Evolutionary conservation across 345 rosid species (phyloP).

Genomic region (Mallotus nudiflorus): DNA sequence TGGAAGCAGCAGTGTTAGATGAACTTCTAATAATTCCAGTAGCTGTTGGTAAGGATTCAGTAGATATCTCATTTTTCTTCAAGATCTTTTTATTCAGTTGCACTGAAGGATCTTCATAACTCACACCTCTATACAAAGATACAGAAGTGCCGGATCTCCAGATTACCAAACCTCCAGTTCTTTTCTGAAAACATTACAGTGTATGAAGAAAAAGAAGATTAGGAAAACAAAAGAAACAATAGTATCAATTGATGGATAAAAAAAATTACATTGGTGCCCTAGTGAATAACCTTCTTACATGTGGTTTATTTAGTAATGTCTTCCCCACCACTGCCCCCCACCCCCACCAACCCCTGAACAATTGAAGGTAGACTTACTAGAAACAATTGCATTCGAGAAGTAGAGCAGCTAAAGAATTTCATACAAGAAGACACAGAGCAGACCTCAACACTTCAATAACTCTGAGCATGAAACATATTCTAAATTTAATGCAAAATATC

Average conservation of each 20-base stretch:
- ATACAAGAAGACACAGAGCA: background rate
- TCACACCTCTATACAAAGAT: constrained; percentile 70
- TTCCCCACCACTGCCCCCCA: too few relatives aligned
- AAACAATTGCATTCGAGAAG: background rate
- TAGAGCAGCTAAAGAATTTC: background rate
- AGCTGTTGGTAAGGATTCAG: constrained; percentile 27
- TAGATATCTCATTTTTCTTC: constrained; percentile 43
- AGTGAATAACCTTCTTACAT: background rate
- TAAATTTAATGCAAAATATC: background rate
- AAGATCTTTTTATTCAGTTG: constrained; percentile 45
- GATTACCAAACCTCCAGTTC: constrained; percentile 93
- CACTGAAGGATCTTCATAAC: constrained; percentile 54
- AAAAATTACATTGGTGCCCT: background rate
- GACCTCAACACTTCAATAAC: background rate
- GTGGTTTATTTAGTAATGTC: too few relatives aligned
- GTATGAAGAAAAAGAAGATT: constrained; percentile 5
- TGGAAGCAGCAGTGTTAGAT: constrained; percentile 18
- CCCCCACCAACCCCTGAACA: background rate
- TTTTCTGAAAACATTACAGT: constrained; percentile 52
- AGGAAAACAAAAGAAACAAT: background rate
- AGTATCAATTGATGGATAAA: background rate
- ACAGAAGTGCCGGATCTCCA: constrained; percentile 94
- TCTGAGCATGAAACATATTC: background rate
- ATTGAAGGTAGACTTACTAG: background rate
- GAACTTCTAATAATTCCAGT: constrained; percentile 28